Evolutionary conservation across 768 basidiomycete species (phyloP), one percentile per base, ranked within the genome.

Genomic region (Tephrocybe sp.): DNA sequence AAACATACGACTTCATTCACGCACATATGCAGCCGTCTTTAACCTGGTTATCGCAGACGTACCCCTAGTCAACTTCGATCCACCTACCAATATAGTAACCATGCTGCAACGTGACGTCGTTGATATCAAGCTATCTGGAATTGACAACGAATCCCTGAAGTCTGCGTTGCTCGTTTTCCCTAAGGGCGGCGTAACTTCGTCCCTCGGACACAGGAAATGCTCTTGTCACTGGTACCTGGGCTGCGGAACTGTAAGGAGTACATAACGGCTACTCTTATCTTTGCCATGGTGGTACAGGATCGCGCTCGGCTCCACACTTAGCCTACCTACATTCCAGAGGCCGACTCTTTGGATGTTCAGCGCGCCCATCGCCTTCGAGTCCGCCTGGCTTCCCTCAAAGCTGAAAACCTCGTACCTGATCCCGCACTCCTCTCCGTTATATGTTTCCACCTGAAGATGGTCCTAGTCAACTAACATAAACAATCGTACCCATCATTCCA

Each of bases 361-460:
- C n/a, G n/a, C n/a, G 8, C 14, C 31, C 19, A 20, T 8, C 32
- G 1, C 8, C 19, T 14, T 22, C 7, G 14, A 9, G 4, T 20
- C 19, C 14, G 44, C 8, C 32, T 45, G 19, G 0, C 32, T n/a
- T 5, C 32, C 13, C 32, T 45, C 7, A 10, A 34, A n/a, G 13
- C 19, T 33, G 44, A 45, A 33, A 34, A 45, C 8, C 19, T 45
- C 14, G 32, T 45, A 33, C 32, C 44, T 9, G 32, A 34, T 45
- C 19, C 22, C 26, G 8, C 44, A 4, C 32, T 17, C 30, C 44
- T 45, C 16, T 5, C 44, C 5, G 32, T 22, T 10, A 34, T 45
- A 3, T 1, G 13, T 20, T 17, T 33, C 17, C 8, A 22, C 34
- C 11, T 45, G 13, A 4, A 5, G 19, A 1, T 11, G 5, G 2